Conservation (phyloP, 2,329 filamentous ascomycete species). For the Penicillium sp. region DNA sequence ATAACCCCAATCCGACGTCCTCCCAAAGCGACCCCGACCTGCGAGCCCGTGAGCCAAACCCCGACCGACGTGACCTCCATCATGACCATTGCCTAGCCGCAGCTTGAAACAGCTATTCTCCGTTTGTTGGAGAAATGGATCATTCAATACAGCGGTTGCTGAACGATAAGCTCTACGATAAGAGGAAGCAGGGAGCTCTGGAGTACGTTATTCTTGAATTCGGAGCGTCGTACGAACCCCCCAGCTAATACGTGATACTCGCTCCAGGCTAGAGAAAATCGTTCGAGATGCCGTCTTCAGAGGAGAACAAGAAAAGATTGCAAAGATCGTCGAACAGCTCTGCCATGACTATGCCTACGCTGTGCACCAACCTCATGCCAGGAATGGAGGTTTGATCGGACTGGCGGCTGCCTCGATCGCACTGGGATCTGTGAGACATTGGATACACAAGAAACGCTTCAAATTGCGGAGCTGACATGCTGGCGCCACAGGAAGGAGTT, state of each 20-base stretch:
- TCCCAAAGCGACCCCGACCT: background rate
- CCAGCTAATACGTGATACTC: constrained; percentile 13
- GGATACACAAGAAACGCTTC: background rate
- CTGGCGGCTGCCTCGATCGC: constrained; percentile 95
- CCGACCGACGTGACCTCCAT: constrained; percentile 19
- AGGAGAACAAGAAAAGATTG: constrained; percentile 78
- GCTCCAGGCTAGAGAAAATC: constrained; percentile 76
- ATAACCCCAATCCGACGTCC: background rate
- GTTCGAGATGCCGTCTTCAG: constrained; percentile 80
- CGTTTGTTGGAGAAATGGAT: constrained; percentile 67
- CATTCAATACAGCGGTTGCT: constrained; percentile 83
- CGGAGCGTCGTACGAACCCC: background rate
- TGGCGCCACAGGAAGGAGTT: constrained; percentile 67
- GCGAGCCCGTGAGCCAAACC: constrained; percentile 5
- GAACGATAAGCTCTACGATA: constrained; percentile 98
- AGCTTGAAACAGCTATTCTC: constrained; percentile 30
- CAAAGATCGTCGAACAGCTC: constrained; percentile 89
- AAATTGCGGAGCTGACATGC: constrained; percentile 11
- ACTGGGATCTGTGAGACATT: constrained; percentile 76
- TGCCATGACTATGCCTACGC: constrained; percentile 98
- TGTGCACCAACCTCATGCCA: constrained; percentile 92
- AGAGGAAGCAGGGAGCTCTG: constrained; percentile 91
- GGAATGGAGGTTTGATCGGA: constrained; percentile 95
- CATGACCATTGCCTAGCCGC: constrained; percentile 35
- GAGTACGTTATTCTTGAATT: constrained; percentile 66